These are phyloP conservation scores for Pleomassaria siparia DNA, from an alignment of 2,329 filamentous ascomycete genomes.

Conservation along the genomic window DNA sequence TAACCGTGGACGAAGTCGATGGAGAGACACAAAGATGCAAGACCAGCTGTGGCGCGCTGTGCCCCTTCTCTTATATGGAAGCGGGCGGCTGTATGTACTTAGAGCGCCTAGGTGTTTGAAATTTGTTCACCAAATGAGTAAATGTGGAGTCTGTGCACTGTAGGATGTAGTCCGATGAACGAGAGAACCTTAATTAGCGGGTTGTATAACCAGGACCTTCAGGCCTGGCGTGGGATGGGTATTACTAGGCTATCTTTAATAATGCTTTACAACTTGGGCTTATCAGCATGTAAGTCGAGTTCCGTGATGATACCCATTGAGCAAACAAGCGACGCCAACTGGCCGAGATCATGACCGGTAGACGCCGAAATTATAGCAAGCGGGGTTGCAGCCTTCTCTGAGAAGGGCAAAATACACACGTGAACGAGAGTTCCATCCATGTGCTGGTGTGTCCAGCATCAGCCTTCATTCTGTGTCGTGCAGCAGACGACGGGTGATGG, in stretches of 20 bases:
- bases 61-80: not conserved
- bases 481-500: not conserved
- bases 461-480: not conserved
- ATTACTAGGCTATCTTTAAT: not conserved
- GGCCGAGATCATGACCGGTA: not conserved
- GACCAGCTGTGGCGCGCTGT: not conserved
- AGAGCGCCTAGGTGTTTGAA: constrained; percentile 7
- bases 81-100: constrained; percentile 1
- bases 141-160: constrained; percentile 1
- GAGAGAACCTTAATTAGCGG: constrained; percentile 1
- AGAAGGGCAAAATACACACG: not conserved
- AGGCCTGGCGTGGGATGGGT: not conserved
- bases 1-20: constrained; percentile 1
- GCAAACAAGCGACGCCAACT: not conserved
- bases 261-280: not conserved
- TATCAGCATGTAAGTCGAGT: not conserved
- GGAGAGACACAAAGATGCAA: not conserved
- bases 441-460: not conserved
- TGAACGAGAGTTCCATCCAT: not conserved
- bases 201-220: not conserved
- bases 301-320: not conserved
- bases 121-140: constrained; percentile 3
- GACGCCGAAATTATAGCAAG: not conserved
- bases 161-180: not conserved
- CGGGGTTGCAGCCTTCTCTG: not conserved